phyloP scores from a whole-genome alignment of 2,329 filamentous ascomycete genomes.

The Curvularia spicifera region DNA sequence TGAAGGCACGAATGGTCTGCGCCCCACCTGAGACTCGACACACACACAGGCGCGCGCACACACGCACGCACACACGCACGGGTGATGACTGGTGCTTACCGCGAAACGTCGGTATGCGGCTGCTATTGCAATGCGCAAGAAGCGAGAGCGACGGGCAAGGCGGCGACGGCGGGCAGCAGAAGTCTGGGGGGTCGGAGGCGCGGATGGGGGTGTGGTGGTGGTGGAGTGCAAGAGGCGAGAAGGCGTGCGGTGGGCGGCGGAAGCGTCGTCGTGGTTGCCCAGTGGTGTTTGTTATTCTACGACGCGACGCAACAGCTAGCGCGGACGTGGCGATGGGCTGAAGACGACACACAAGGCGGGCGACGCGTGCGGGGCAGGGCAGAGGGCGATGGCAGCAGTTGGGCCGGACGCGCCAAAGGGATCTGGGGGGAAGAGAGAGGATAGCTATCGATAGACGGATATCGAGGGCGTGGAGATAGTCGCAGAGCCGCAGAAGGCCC shows the following conservation, averaged over 20 bases:
- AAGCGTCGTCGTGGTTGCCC: conserved; percentile 15
- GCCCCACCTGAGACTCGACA: conserved; percentile 28
- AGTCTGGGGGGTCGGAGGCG: conserved; percentile 12
- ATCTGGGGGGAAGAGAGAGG: conserved; percentile 8
- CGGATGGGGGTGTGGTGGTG: conserved; percentile 1
- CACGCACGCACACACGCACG: neutral
- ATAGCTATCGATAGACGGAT: conserved; percentile 27
- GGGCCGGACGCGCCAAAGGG: conserved; percentile 8
- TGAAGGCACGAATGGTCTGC: conserved; percentile 6
- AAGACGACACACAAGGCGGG: neutral
- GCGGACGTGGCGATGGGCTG: conserved; percentile 11
- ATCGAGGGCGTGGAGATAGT: conserved; percentile 19
- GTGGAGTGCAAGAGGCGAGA: conserved; percentile 1
- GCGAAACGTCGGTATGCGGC: conserved; percentile 14
- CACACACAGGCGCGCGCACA: neutral
- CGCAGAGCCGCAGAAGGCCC: conserved; percentile 25
- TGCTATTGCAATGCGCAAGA: conserved; percentile 9
- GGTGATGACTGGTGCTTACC: conserved; percentile 21
- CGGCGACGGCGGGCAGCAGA: conserved; percentile 6
- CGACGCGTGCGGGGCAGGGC: conserved; percentile 19
- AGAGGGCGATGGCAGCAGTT: conserved; percentile 8
- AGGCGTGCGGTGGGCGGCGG: conserved; percentile 13
- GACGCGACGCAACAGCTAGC: conserved; percentile 23
- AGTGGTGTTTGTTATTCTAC: conserved; percentile 25
- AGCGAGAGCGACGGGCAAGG: conserved; percentile 1